Conservation (phyloP, 352 stramenopile species). For the Blastocystis sp. region DNA sequence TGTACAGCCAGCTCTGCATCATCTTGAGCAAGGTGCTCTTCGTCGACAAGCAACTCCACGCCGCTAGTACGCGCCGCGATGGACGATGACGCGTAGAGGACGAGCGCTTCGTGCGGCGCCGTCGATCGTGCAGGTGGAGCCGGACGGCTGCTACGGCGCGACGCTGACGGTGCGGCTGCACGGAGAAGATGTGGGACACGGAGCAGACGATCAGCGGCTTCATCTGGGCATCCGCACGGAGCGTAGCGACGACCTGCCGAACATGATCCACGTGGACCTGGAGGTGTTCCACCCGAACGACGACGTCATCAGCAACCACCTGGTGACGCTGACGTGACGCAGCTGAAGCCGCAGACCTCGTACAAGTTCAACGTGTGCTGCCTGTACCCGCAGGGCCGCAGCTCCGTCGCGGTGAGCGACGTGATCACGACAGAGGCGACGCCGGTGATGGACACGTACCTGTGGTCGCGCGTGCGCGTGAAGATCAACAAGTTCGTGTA, state of each 20-base stretch:
- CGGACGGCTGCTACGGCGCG: slow-evolving; percentile 1
- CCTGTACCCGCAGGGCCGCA: slow-evolving; percentile 52
- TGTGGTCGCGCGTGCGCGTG: slow-evolving; percentile 54
- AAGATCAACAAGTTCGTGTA: slow-evolving; percentile 53
- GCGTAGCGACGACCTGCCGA: slow-evolving; percentile 43
- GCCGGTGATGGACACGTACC: slow-evolving; percentile 40
- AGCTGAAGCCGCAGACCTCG: slow-evolving; percentile 35
- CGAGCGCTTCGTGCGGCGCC: slow-evolving; percentile 33
- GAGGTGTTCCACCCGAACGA: slow-evolving; percentile 53
- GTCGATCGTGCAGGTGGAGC: slow-evolving; percentile 24
- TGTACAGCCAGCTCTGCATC: slow-evolving; percentile 66
- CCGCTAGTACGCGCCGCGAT: not conserved
- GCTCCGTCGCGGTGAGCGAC: not conserved
- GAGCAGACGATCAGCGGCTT: slow-evolving; percentile 54
- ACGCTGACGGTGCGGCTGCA: not conserved
- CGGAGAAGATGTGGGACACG: slow-evolving; percentile 34
- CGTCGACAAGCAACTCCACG: slow-evolving; percentile 53
- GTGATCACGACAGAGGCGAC: slow-evolving; percentile 2
- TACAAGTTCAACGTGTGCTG: slow-evolving; percentile 63
- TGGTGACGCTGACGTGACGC: slow-evolving; percentile 49
- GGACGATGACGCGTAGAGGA: slow-evolving; percentile 15
- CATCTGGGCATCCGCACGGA: slow-evolving; percentile 41
- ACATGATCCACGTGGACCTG: slow-evolving; percentile 48
- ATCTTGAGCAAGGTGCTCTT: slow-evolving; percentile 64
- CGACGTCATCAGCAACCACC: slow-evolving; percentile 20